Conservation (phyloP, 495 filamentous ascomycete species). For the Aspergillus olivimuriae region DNA sequence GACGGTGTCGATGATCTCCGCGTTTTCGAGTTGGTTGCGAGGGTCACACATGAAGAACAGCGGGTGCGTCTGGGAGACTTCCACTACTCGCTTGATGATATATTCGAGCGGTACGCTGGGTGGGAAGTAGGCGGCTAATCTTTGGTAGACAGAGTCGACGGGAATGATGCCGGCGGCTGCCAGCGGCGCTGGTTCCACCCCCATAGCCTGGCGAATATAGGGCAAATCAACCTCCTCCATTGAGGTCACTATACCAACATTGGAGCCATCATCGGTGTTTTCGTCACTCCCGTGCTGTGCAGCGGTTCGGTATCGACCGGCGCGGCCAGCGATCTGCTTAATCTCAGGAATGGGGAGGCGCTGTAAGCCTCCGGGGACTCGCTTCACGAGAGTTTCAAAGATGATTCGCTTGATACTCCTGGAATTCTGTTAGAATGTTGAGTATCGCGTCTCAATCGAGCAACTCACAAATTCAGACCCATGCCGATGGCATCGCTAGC, state of each 20-base stretch:
- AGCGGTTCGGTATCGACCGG: slow-evolving; percentile 80
- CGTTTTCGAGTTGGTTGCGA: slow-evolving; percentile 51
- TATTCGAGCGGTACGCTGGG: slow-evolving; percentile 68
- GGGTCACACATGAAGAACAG: slow-evolving; percentile 69
- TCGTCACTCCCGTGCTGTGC: slow-evolving; percentile 28
- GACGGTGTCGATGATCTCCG: slow-evolving; percentile 63
- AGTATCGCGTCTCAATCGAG: not conserved
- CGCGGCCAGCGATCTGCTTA: slow-evolving; percentile 92
- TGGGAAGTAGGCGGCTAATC: slow-evolving; percentile 73
- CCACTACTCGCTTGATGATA: slow-evolving; percentile 63
- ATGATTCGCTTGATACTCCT: slow-evolving; percentile 85
- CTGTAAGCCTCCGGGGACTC: slow-evolving; percentile 42
- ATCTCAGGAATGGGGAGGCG: slow-evolving; percentile 65
- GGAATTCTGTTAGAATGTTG: slow-evolving; percentile 1
- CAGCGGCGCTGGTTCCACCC: slow-evolving; percentile 56
- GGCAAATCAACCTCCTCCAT: slow-evolving; percentile 64
- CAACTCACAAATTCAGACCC: slow-evolving; percentile 78
- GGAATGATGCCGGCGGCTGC: slow-evolving; percentile 70
- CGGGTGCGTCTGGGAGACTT: slow-evolving; percentile 51
- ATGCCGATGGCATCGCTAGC: slow-evolving; percentile 97
- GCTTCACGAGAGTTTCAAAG: slow-evolving; percentile 73
- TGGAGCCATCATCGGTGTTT: slow-evolving; percentile 16
- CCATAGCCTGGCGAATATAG: slow-evolving; percentile 56
- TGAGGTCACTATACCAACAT: slow-evolving; percentile 72
- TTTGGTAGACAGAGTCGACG: slow-evolving; percentile 54